Evolutionary conservation across 768 basidiomycete species (phyloP).

Genomic region (Crucibulum laeve): DNA sequence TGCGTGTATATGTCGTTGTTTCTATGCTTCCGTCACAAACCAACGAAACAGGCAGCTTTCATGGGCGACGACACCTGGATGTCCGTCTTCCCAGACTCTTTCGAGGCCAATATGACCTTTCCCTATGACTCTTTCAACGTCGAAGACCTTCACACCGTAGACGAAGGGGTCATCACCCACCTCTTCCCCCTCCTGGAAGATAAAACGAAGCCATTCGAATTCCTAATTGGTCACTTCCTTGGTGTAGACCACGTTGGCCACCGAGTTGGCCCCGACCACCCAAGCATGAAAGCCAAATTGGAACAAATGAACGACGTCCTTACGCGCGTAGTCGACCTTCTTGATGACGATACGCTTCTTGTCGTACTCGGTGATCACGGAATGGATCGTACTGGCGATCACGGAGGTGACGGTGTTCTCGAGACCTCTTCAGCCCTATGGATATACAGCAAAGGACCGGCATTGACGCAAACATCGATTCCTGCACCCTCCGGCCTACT

Average conservation of each 20-base stretch:
- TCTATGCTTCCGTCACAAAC: neutral
- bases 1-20: constrained; percentile 23
- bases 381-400: constrained; percentile 93
- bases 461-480: constrained; percentile 32
- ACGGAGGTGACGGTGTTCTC: constrained; percentile 84
- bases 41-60: constrained; percentile 59
- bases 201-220: constrained; percentile 61
- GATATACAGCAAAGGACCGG: constrained; percentile 81
- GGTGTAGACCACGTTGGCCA: constrained; percentile 98
- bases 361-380: constrained; percentile 95
- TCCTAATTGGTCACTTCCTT: constrained; percentile 88
- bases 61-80: constrained; percentile 99
- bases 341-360: constrained; percentile 88
- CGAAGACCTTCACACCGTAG: constrained; percentile 95
- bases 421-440: constrained; percentile 87
- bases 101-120: constrained; percentile 67
- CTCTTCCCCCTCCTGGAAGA: constrained; percentile 74
- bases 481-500: constrained; percentile 46
- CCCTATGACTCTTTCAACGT: constrained; percentile 98
- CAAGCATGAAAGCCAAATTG: constrained; percentile 81
- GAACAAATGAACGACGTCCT: constrained; percentile 85
- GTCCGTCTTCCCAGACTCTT: constrained; percentile 76
- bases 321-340: constrained; percentile 57
- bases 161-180: constrained; percentile 82
- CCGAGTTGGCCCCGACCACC: constrained; percentile 85